Evolutionary conservation across 2,329 filamentous ascomycete species (phyloP), one percentile per base, ranked within the genome.

Genomic region (Colletotrichum shisoi): DNA sequence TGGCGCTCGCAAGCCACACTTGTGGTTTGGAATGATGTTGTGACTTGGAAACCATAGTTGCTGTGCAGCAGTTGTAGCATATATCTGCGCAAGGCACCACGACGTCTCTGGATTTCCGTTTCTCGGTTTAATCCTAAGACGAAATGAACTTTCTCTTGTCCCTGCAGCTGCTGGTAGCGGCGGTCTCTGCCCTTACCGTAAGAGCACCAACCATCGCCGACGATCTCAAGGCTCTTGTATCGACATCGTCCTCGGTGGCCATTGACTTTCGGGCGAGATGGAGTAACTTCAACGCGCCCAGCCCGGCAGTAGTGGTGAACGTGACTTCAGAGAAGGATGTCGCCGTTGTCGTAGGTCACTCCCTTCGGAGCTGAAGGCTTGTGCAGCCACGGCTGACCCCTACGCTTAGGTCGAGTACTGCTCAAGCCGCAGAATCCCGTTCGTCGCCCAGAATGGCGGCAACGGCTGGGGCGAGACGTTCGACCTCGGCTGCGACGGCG

Each of bases 401-500:
- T 21, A 34, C 2, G 11, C 19, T 5, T 15, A 67, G 64, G 64
- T 67, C 34, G 52, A 60, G 34, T 70, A 69, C 44, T 68, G 65
- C 21, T n/a, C 61, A 4, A 8, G 46, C 15, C 61, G 57, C 24
- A 48, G 34, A 3, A 42, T 70, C 21, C 61, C 65, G 7, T 61
- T 70, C 53, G 19, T 61, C 3, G 57, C 69, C 12, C 70, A 71
- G 40, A 70, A 67, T 24, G 69, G 70, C 21, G 69, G 69, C 53
- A 70, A 71, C 27, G 70, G 69, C 24, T 71, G 69, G 69, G 67
- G 64, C 3, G 53, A 51, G 7, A 63, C 53, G 1, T 71, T 68
- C 51, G 49, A 70, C 51, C 40, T 70, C 27, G 62, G 62, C 49
- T 40, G 27, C 19, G 63, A 57, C 9, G 71, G 72, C 13, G 69